Conservation (phyloP, 2,329 filamentous ascomycete species). For the Ceratocystis harringtonii region DNA sequence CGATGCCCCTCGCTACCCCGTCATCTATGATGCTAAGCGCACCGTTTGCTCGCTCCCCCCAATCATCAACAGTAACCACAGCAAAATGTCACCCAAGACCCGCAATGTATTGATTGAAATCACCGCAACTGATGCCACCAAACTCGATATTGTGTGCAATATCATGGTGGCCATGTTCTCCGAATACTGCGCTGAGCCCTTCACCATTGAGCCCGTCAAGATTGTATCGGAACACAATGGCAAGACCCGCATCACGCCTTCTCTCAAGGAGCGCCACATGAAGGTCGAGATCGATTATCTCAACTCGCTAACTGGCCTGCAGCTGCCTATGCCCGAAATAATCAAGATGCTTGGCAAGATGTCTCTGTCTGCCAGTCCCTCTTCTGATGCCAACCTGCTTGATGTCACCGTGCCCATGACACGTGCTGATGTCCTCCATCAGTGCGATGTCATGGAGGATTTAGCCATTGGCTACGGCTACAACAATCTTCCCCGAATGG, state of each 20-base stretch:
- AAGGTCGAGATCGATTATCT: slow-evolving; percentile 85
- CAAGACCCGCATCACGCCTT: slow-evolving; percentile 65
- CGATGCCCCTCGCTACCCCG: slow-evolving; percentile 85
- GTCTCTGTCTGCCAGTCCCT: slow-evolving; percentile 70
- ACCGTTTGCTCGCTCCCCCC: slow-evolving; percentile 86
- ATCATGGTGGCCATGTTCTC: slow-evolving; percentile 98
- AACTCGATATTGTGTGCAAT: slow-evolving; percentile 88
- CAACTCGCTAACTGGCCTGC: slow-evolving; percentile 78
- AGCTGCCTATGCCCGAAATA: slow-evolving; percentile 57
- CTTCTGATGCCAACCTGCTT: slow-evolving; percentile 43
- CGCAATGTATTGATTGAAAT: slow-evolving; percentile 95
- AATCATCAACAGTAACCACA: slow-evolving; percentile 95
- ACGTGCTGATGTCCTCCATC: slow-evolving; percentile 84
- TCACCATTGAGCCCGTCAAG: slow-evolving; percentile 86
- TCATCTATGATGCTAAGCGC: slow-evolving; percentile 80
- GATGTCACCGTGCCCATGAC: slow-evolving; percentile 78
- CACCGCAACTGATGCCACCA: slow-evolving; percentile 88
- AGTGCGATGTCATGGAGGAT: slow-evolving; percentile 98
- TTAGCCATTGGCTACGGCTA: slow-evolving; percentile 93
- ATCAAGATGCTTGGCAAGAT: slow-evolving; percentile 75
- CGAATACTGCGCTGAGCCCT: slow-evolving; percentile 70
- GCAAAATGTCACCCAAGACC: slow-evolving; percentile 84
- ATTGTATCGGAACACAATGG: slow-evolving; percentile 85
- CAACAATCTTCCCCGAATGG: slow-evolving; percentile 80
- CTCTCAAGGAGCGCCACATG: slow-evolving; percentile 59